phyloP scores from a whole-genome alignment of 768 basidiomycete species.

The Termitomyces sp. region DNA sequence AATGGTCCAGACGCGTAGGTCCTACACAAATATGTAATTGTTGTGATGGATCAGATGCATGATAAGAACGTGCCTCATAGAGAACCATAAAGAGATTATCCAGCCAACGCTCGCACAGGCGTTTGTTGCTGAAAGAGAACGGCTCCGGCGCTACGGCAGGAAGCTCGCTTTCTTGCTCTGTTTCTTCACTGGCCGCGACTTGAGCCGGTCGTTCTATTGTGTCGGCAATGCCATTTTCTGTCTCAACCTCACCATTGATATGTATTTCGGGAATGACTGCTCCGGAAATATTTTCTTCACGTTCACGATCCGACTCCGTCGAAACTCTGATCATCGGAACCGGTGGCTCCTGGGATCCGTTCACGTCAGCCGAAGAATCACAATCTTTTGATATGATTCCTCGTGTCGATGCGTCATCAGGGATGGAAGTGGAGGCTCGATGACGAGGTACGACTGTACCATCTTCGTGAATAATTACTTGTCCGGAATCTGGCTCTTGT shows the following conservation, averaged over 20 bases:
- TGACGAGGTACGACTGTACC: slow-evolving; percentile 36
- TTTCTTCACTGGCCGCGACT: slow-evolving; percentile 45
- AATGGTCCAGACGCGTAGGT: slow-evolving; percentile 97
- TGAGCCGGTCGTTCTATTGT: slow-evolving; percentile 43
- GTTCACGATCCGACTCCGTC: slow-evolving; percentile 53
- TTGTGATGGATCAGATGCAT: background rate
- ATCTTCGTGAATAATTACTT: slow-evolving; percentile 57
- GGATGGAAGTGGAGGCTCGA: slow-evolving; percentile 15
- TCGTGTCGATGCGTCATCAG: slow-evolving; percentile 68
- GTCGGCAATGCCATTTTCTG: slow-evolving; percentile 25
- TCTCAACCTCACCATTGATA: slow-evolving; percentile 23
- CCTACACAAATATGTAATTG: slow-evolving; percentile 38
- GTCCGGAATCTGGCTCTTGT: slow-evolving; percentile 26
- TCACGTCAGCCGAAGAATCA: slow-evolving; percentile 22
- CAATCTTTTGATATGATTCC: slow-evolving; percentile 43
- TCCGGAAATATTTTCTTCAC: slow-evolving; percentile 26
- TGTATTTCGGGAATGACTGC: slow-evolving; percentile 14
- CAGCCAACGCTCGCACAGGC: slow-evolving; percentile 95
- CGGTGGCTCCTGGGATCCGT: slow-evolving; percentile 18
- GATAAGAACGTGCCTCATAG: slow-evolving; percentile 63
- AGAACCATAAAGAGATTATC: slow-evolving; percentile 98
- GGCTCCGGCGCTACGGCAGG: slow-evolving; percentile 42
- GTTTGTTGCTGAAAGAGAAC: slow-evolving; percentile 93
- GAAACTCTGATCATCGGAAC: slow-evolving; percentile 74
- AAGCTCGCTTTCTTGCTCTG: slow-evolving; percentile 30